A percentile compares a stretch with the other conserved stretches of the same genome.
These are phyloP conservation scores for Salicornia ramosissima DNA, from an alignment of 148 eudicot species.

Conservation along the genomic window DNA sequence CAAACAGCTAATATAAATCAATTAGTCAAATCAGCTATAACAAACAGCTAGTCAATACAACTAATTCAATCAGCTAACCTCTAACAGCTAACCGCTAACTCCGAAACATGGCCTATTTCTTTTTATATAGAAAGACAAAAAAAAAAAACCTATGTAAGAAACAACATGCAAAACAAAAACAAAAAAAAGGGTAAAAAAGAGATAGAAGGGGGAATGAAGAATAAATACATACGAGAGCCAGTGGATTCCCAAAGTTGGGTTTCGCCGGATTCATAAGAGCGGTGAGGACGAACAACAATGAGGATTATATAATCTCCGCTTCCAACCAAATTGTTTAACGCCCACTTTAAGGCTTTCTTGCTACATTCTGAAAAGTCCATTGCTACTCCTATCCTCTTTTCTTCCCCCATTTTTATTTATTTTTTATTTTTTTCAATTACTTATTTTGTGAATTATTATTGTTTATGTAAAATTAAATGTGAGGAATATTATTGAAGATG, in stretches of 20 bases:
- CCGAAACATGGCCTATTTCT: too few relatives aligned
- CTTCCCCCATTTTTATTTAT: constrained; percentile 4
- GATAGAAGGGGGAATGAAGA: too few relatives aligned
- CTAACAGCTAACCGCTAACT: too few relatives aligned
- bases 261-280: constrained; percentile 49
- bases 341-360: constrained; percentile 65
- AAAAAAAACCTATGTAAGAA: too few relatives aligned
- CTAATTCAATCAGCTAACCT: too few relatives aligned
- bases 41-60: too few relatives aligned
- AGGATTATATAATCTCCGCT: constrained; percentile 69
- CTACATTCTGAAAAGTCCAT: constrained; percentile 69
- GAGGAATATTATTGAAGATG: background rate
- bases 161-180: background rate
- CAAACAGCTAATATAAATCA: too few relatives aligned
- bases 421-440: background rate
- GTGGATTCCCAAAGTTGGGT: constrained; percentile 83
- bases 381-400: constrained; percentile 68
- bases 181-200: background rate
- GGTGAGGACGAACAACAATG: constrained; percentile 33
- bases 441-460: background rate
- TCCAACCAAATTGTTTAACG: constrained; percentile 49
- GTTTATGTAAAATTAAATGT: background rate
- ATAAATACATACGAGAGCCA: constrained; percentile 87
- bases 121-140: too few relatives aligned
- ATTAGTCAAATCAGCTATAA: too few relatives aligned